Evolutionary conservation across 352 stramenopile genomes (phyloP), one percentile per base, ranked within the genome.

Genomic region (Phytophthora kernoviae): DNA sequence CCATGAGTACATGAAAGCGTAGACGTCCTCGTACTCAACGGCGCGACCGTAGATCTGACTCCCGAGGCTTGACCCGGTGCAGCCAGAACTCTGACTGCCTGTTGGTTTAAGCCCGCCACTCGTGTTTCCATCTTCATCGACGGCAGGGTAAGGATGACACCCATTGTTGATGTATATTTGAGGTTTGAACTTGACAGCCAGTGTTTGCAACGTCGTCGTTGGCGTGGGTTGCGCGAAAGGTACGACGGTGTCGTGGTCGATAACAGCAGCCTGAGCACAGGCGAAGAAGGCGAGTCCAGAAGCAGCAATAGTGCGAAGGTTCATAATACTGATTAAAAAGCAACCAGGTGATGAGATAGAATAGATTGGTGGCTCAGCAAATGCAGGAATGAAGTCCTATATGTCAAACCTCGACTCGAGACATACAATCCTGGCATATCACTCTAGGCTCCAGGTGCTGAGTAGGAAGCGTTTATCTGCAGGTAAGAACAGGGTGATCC

Each of bases 1-100:
- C 68, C 68, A 77, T 21, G 58, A 63, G 68, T 69, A 69, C 61
- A 69, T 69, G 63, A 69, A 44, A 17, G 52, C 61, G 15, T 36
- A 60, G 6, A 42, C 27, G 11, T 42, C 61, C 2, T 64, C 43
- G 54, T 69, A 64, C 40, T 14, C 36, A 27, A 33, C 47, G 39
- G 22, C 46, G 26, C 58, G 58, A 9, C 58, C 58, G 50, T 67
- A 67, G 11, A 67, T 39, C n/a, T 67, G 58, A n/a, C 43, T 47
- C 2, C 58, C 50, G 42, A 36, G 53, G 21, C 50, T 44, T 11
- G 50, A 61, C 4, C 58, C 58, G 26, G 53, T 67, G 58, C 58
- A 67, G 11, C 46, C 53, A n/a, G 46, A 57, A 15, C 60, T 70
- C 54, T 58, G 21, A 68, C 37, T 15, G 10, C 45, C 45, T 4